These are phyloP conservation scores for Camillea tinctor DNA, from an alignment of 2,329 filamentous ascomycete species.

Conservation along the genomic window DNA sequence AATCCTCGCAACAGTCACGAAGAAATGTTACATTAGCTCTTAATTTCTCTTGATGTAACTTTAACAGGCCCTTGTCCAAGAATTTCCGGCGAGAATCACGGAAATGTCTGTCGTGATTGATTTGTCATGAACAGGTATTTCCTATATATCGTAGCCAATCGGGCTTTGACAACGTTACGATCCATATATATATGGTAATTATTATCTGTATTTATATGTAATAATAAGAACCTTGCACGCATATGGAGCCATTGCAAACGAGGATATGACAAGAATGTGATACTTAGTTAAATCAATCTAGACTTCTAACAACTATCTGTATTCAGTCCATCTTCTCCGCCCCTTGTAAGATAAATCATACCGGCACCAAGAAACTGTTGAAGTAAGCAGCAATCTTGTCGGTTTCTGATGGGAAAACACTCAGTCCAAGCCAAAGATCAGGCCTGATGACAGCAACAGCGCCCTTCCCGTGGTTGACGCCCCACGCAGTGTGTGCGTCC, in stretches of 20 bases:
- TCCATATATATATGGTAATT: neutral
- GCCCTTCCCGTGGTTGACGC: constrained; percentile 12
- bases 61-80: too few relatives aligned
- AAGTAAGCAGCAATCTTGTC: constrained; percentile 5
- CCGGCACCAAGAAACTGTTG: constrained; percentile 3
- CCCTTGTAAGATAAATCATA: neutral
- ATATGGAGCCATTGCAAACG: neutral
- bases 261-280: neutral
- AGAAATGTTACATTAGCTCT: too few relatives aligned
- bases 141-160: too few relatives aligned
- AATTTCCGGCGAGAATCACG: too few relatives aligned
- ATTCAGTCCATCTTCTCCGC: neutral
- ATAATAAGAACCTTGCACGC: neutral
- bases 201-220: neutral
- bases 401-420: constrained; percentile 6
- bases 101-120: too few relatives aligned
- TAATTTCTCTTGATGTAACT: too few relatives aligned
- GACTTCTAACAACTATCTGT: neutral
- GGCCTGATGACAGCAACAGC: constrained; percentile 15
- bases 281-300: neutral
- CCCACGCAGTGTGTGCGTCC: constrained; percentile 15
- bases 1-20: too few relatives aligned
- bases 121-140: too few relatives aligned
- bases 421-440: constrained; percentile 16
- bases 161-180: too few relatives aligned